These are phyloP conservation scores for Phytophthora lateralis DNA, from an alignment of 352 stramenopile genomes.

Conservation along the genomic window DNA sequence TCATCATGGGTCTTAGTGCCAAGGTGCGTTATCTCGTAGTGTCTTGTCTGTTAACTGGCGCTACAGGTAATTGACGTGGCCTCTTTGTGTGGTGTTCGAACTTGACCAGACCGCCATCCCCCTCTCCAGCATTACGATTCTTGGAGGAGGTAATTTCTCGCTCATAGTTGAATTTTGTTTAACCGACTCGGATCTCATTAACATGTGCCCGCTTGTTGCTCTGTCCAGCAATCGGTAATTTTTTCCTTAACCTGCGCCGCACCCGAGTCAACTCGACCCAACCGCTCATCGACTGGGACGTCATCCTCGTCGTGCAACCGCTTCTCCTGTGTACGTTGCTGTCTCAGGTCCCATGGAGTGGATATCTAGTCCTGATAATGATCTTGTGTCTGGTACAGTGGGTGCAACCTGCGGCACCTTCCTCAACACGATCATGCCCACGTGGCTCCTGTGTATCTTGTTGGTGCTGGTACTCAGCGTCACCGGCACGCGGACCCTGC, in stretches of 20 bases:
- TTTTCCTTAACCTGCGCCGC: slow-evolving; percentile 91
- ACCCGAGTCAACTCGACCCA: slow-evolving; percentile 87
- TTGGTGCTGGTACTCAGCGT: slow-evolving; percentile 90
- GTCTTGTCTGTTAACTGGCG: slow-evolving; percentile 2
- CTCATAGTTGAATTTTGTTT: neutral
- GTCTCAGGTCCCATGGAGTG: neutral
- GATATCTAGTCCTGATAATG: slow-evolving; percentile 5
- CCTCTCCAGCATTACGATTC: slow-evolving; percentile 96
- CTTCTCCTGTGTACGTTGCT: slow-evolving; percentile 69
- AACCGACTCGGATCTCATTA: neutral
- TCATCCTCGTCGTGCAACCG: slow-evolving; percentile 97
- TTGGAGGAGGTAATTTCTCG: slow-evolving; percentile 71
- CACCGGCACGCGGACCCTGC: slow-evolving; percentile 88
- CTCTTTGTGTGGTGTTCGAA: neutral
- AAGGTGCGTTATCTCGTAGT: slow-evolving; percentile 44
- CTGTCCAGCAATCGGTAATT: slow-evolving; percentile 88
- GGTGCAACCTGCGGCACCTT: slow-evolving; percentile 85
- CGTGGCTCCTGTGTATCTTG: slow-evolving; percentile 87
- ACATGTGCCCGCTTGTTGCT: neutral
- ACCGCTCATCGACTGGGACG: slow-evolving; percentile 97
- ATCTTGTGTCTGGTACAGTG: slow-evolving; percentile 37
- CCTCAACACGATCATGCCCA: slow-evolving; percentile 92
- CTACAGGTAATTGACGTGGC: neutral
- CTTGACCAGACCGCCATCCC: slow-evolving; percentile 87
- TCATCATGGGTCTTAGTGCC: slow-evolving; percentile 92